phyloP scores from a whole-genome alignment of 2,329 filamentous ascomycete species.

The Aspergillus sp. region DNA sequence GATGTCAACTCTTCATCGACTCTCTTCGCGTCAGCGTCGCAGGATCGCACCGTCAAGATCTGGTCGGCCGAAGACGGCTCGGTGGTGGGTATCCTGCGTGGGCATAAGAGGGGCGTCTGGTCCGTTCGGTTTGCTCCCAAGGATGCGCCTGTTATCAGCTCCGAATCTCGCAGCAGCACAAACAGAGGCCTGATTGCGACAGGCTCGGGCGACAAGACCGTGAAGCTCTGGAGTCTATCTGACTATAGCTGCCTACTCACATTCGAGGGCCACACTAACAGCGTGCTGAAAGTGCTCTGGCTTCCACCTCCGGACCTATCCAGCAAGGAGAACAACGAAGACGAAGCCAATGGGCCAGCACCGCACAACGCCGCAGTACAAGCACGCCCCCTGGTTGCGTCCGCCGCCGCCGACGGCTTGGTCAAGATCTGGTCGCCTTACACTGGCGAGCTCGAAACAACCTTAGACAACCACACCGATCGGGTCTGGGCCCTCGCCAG shows the following conservation, averaged over 20 bases:
- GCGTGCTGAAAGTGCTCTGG: constrained; percentile 89
- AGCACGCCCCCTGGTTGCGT: constrained; percentile 50
- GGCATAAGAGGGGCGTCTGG: constrained; percentile 94
- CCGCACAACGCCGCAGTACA: constrained; percentile 23
- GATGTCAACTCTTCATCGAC: constrained; percentile 64
- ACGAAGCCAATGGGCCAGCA: constrained; percentile 20
- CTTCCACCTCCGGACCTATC: constrained; percentile 46
- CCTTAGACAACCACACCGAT: constrained; percentile 93
- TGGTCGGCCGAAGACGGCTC: constrained; percentile 88
- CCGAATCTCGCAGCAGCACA: constrained; percentile 59
- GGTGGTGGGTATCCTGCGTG: constrained; percentile 79
- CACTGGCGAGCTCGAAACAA: constrained; percentile 74
- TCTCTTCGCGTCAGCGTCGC: constrained; percentile 92
- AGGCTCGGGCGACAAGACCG: constrained; percentile 88
- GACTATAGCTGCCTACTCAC: constrained; percentile 91
- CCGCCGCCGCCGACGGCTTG: constrained; percentile 83
- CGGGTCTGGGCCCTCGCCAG: constrained; percentile 85
- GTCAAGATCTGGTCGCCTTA: constrained; percentile 94
- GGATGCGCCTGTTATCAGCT: constrained; percentile 64
- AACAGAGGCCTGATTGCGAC: constrained; percentile 78
- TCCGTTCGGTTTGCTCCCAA: constrained; percentile 81
- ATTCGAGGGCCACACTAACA: constrained; percentile 94
- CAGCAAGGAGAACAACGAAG: constrained; percentile 25
- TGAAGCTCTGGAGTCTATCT: constrained; percentile 86
- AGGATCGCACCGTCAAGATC: constrained; percentile 94